Conservation (phyloP, 2,329 filamentous ascomycete genomes). For the Dendrostoma leiphaemia region DNA sequence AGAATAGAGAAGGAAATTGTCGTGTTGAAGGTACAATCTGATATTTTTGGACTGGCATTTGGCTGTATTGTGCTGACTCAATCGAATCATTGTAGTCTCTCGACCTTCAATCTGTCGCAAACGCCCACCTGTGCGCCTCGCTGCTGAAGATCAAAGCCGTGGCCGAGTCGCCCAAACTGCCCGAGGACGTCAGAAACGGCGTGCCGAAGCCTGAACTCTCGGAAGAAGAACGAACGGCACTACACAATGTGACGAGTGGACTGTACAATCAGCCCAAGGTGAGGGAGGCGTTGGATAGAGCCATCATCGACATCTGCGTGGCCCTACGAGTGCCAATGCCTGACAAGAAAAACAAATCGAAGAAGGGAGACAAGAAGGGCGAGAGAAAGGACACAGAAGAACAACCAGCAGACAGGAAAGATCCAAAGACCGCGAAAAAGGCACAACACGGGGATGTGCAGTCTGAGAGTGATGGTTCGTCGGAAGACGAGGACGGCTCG, state of each 20-base stretch:
- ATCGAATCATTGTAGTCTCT: conserved; percentile 41
- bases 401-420: conserved; percentile 24
- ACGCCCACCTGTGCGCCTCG: conserved; percentile 53
- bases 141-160: conserved; percentile 53
- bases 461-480: conserved; percentile 19
- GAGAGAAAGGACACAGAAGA: conserved; percentile 30
- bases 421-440: conserved; percentile 21
- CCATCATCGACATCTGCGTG: conserved; percentile 47
- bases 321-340: conserved; percentile 47
- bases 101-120: conserved; percentile 56
- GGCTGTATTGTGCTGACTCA: too few species aligned
- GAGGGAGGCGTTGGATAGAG: conserved; percentile 46
- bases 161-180: conserved; percentile 49
- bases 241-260: conserved; percentile 60
- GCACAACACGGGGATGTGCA: conserved; percentile 23
- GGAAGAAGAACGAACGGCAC: conserved; percentile 47
- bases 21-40: conserved; percentile 58
- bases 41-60: too few species aligned
- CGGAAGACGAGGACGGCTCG: conserved; percentile 26
- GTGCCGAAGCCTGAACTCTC: conserved; percentile 50
- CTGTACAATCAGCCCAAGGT: conserved; percentile 53
- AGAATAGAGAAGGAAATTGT: conserved; percentile 61
- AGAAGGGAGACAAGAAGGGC: conserved; percentile 26
- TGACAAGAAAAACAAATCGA: conserved; percentile 37
- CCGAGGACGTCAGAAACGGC: conserved; percentile 44